Conservation (phyloP, 2,329 filamentous ascomycete genomes). For the Aciculosporium take region DNA sequence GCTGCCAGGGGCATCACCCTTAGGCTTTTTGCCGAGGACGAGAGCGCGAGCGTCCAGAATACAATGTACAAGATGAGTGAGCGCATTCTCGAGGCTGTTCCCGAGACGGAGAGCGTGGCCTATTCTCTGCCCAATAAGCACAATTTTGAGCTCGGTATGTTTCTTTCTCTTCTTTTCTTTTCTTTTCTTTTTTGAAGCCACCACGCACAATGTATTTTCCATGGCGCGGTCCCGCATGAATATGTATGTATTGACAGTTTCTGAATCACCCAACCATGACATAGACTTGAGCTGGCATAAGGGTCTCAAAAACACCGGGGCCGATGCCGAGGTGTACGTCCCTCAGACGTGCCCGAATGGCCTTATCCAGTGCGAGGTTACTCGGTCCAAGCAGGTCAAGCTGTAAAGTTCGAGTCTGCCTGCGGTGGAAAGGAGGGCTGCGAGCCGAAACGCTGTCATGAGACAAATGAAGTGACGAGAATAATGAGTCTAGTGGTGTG, state of each 20-base stretch:
- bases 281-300: conserved; percentile 93
- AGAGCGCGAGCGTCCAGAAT: conserved; percentile 84
- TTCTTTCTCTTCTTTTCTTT: background rate
- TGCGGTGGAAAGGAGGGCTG: background rate
- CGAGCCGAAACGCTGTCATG: background rate
- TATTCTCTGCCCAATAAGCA: conserved; percentile 95
- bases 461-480: too few species aligned
- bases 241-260: background rate
- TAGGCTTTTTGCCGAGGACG: conserved; percentile 77
- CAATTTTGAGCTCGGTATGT: conserved; percentile 87
- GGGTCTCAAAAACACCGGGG: conserved; percentile 83
- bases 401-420: background rate
- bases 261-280: conserved; percentile 2
- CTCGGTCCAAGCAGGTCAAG: conserved; percentile 30
- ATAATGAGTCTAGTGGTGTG: too few species aligned
- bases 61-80: conserved; percentile 99
- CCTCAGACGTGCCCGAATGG: conserved; percentile 90
- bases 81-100: conserved; percentile 63
- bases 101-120: conserved; percentile 56
- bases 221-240: too few species aligned
- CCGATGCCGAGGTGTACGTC: conserved; percentile 88
- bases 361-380: conserved; percentile 85
- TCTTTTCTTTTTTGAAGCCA: background rate
- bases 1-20: conserved; percentile 74
- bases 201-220: too few species aligned